A percentile compares a stretch with the other conserved stretches of the same genome.
These are phyloP conservation scores for Sistotremastrum niveocremeum DNA, from an alignment of 768 basidiomycete genomes.

Conservation along the genomic window DNA sequence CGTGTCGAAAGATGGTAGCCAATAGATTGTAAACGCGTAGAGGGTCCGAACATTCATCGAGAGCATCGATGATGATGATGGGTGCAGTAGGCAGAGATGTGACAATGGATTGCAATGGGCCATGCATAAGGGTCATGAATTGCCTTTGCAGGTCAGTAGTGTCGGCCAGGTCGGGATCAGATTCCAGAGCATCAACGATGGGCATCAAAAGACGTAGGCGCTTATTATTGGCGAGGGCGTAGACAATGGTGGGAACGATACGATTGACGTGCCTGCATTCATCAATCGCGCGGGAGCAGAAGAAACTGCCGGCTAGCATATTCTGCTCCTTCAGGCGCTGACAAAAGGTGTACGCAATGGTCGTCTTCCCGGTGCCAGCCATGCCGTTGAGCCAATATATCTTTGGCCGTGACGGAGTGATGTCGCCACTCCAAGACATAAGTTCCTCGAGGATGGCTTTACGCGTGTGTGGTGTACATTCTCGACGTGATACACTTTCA, in stretches of 20 bases:
- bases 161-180: conserved; percentile 12
- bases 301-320: conserved; percentile 18
- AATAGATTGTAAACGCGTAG: conserved; percentile 7
- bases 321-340: conserved; percentile 5
- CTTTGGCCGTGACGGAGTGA: too few relatives aligned
- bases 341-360: conserved; percentile 13
- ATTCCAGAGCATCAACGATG: conserved; percentile 9
- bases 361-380: conserved; percentile 15
- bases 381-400: conserved; percentile 16
- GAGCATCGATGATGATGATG: conserved; percentile 17
- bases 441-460: too few relatives aligned
- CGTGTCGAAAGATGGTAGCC: conserved; percentile 1
- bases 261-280: conserved; percentile 13
- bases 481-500: too few relatives aligned
- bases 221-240: conserved; percentile 11
- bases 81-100: too few relatives aligned
- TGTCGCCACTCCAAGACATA: too few relatives aligned
- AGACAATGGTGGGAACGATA: conserved; percentile 16
- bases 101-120: too few relatives aligned
- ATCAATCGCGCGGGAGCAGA: conserved; percentile 15
- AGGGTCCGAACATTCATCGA: conserved; percentile 13
- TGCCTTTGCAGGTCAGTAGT: conserved; percentile 9
- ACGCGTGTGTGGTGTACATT: too few relatives aligned
- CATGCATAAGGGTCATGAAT: conserved; percentile 12
- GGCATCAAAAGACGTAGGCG: conserved; percentile 7